Conservation (phyloP, 352 stramenopile genomes). For the Phytophthora quininea region DNA sequence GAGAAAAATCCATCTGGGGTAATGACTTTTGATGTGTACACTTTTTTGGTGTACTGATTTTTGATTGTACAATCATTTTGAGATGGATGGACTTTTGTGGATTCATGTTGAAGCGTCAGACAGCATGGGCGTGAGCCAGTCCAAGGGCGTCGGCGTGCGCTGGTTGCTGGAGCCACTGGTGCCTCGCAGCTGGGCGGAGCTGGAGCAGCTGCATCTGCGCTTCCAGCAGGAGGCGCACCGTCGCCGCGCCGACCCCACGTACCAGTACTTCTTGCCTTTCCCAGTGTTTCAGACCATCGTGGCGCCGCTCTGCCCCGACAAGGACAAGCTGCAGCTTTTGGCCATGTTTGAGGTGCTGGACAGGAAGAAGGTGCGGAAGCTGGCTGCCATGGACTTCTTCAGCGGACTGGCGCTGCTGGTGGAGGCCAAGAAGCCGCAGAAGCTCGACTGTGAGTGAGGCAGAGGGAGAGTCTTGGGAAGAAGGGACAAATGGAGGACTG, state of each 20-base stretch:
- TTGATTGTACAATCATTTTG: too few relatives aligned
- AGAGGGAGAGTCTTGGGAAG: background rate
- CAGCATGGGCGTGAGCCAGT: constrained; percentile 63
- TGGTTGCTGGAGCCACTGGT: constrained; percentile 48
- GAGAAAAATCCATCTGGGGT: constrained; percentile 23
- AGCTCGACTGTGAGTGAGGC: constrained; percentile 60
- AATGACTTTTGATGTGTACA: background rate
- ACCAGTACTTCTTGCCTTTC: constrained; percentile 64
- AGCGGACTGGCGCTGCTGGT: constrained; percentile 60
- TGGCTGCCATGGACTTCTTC: constrained; percentile 67
- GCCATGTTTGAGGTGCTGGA: constrained; percentile 53
- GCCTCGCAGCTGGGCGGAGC: constrained; percentile 53
- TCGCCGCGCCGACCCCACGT: constrained; percentile 33
- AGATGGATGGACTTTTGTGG: too few relatives aligned
- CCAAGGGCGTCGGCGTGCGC: constrained; percentile 43
- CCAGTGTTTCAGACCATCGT: constrained; percentile 55
- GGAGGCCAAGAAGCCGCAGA: constrained; percentile 66
- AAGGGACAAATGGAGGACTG: background rate
- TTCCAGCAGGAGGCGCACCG: constrained; percentile 66
- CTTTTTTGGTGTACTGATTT: background rate
- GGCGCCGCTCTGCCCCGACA: constrained; percentile 30
- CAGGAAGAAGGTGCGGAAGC: constrained; percentile 20
- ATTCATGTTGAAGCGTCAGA: constrained; percentile 16
- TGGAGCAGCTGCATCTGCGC: constrained; percentile 62
- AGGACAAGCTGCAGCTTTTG: constrained; percentile 51